A percentile compares a stretch with the other conserved stretches of the same genome.
Conservation (phyloP, 139 green algal genomes). For the Chlamydomonas eustigma region DNA sequence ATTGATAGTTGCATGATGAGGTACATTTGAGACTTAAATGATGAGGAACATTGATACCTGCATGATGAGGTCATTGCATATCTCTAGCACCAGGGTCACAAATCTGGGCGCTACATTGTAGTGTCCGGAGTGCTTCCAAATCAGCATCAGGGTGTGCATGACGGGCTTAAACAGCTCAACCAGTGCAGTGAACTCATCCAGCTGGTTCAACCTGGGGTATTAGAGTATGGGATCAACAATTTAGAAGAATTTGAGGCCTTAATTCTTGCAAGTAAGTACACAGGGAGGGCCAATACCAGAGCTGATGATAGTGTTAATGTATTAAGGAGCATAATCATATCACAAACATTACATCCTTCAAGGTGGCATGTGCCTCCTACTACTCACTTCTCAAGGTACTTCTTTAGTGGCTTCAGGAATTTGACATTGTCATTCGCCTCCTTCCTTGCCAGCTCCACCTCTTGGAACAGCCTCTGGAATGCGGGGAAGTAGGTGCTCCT, state of each 20-base stretch:
- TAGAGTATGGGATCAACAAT: too few species aligned
- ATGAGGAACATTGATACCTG: too few species aligned
- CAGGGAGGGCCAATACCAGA: too few species aligned
- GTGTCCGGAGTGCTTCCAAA: slow-evolving; percentile 83
- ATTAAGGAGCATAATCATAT: too few species aligned
- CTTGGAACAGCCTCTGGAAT: slow-evolving; percentile 59
- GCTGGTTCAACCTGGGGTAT: slow-evolving; percentile 67
- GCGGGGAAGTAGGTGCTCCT: slow-evolving; percentile 75
- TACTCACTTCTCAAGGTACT: slow-evolving; percentile 78
- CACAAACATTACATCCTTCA: too few species aligned
- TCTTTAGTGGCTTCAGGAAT: slow-evolving; percentile 71
- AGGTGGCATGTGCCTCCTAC: too few species aligned
- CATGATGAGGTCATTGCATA: slow-evolving; percentile 88
- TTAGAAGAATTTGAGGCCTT: too few species aligned
- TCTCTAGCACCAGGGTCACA: slow-evolving; percentile 78
- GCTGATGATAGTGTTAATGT: too few species aligned
- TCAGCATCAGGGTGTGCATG: slow-evolving; percentile 83
- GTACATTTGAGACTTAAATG: too few species aligned
- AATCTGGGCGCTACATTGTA: slow-evolving; percentile 77
- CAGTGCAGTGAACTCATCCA: slow-evolving; percentile 76
- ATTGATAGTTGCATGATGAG: too few species aligned
- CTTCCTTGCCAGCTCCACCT: slow-evolving; percentile 33
- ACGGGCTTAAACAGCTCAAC: slow-evolving; percentile 79
- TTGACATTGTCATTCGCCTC: slow-evolving; percentile 80
- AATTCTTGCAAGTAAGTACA: too few species aligned